A percentile compares a stretch with the other conserved stretches of the same genome.
Conservation (phyloP, 1,284 basidiomycete genomes). For the Sporisorium exsertum region DNA sequence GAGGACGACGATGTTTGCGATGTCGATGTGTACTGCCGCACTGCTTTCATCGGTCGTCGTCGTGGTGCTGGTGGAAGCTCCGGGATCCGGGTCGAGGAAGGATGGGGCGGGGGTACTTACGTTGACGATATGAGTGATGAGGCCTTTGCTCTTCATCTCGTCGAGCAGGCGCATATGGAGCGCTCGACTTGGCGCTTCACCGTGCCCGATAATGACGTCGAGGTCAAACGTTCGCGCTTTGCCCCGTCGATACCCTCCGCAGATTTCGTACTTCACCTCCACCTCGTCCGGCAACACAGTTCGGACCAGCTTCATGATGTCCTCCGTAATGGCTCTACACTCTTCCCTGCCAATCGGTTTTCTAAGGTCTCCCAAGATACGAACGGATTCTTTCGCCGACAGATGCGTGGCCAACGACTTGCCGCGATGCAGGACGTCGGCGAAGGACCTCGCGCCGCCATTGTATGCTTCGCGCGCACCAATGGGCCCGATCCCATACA, state of each 20-base stretch:
- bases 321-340: constrained; percentile 40
- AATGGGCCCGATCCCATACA: constrained; percentile 64
- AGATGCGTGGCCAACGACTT: constrained; percentile 51
- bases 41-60: background rate
- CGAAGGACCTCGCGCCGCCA: constrained; percentile 53
- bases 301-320: constrained; percentile 36
- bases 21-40: constrained; percentile 32
- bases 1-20: constrained; percentile 60
- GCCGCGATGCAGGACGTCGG: constrained; percentile 54
- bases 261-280: constrained; percentile 43
- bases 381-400: constrained; percentile 38
- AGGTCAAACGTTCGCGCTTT: constrained; percentile 54
- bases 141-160: constrained; percentile 40
- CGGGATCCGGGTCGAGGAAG: constrained; percentile 5
- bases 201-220: constrained; percentile 56
- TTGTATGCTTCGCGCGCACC: constrained; percentile 59
- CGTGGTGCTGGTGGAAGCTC: background rate
- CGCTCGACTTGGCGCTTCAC: constrained; percentile 12
- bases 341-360: constrained; percentile 46
- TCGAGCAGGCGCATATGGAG: constrained; percentile 37
- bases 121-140: constrained; percentile 54
- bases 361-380: constrained; percentile 52
- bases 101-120: constrained; percentile 37
- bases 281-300: constrained; percentile 15
- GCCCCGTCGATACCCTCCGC: constrained; percentile 57